These are phyloP conservation scores for Babesia bovis DNA, from an alignment of 169 alveolate species.

Conservation along the genomic window DNA sequence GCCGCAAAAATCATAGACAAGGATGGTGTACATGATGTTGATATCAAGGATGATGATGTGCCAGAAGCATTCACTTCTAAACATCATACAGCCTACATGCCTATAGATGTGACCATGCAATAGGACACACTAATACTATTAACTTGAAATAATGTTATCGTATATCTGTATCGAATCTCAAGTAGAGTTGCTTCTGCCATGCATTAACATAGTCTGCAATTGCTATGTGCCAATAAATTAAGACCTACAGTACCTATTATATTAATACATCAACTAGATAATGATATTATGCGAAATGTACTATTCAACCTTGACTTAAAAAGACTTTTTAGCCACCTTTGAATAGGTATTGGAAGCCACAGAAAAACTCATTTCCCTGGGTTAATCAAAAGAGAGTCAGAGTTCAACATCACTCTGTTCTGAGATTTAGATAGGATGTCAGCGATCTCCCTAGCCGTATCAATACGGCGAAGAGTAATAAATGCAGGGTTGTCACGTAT, in stretches of 20 bases:
- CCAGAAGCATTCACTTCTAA: conserved; percentile 44
- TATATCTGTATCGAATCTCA: neutral
- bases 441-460: conserved; percentile 92
- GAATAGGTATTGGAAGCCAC: no score
- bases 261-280: no score
- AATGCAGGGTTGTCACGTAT: conserved; percentile 87
- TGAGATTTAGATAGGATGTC: conserved; percentile 86
- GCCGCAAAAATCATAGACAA: conserved; percentile 57
- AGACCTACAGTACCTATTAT: no score
- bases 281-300: no score
- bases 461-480: conserved; percentile 91
- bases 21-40: conserved; percentile 60
- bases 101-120: conserved; percentile 25
- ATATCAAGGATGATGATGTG: conserved; percentile 37
- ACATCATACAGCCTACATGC: neutral
- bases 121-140: neutral
- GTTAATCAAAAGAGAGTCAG: conserved; percentile 67
- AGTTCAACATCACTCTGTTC: conserved; percentile 78
- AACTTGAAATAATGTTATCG: neutral
- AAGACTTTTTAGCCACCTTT: no score
- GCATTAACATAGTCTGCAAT: no score
- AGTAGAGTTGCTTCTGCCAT: neutral
- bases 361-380: conserved; percentile 55
- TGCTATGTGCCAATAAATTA: no score
- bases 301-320: no score